These are phyloP conservation scores for Physcomitrellopsis africana DNA, from an alignment of 225 moss, liverwort and hornwort species.

Conservation along the genomic window DNA sequence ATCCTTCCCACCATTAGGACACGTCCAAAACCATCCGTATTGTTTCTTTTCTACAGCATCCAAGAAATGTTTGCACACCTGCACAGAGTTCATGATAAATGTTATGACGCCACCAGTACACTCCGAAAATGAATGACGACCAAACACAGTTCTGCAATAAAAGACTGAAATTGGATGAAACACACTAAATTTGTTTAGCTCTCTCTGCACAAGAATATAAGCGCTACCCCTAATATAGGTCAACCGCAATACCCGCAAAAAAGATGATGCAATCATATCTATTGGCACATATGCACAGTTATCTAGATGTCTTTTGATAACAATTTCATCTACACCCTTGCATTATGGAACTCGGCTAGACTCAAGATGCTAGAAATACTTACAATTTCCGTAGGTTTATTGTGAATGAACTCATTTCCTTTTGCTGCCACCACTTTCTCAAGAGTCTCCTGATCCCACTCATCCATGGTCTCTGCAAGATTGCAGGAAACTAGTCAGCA, in stretches of 20 bases:
- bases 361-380: neutral
- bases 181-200: too few relatives aligned
- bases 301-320: neutral
- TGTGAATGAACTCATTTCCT: slow-evolving; percentile 75
- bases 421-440: slow-evolving; percentile 91
- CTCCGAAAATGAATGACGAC: neutral
- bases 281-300: too few relatives aligned
- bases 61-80: slow-evolving; percentile 97
- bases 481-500: slow-evolving; percentile 23
- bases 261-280: too few relatives aligned
- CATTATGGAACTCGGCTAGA: too few relatives aligned
- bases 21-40: slow-evolving; percentile 99
- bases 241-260: too few relatives aligned
- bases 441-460: slow-evolving; percentile 96
- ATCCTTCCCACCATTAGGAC: slow-evolving; percentile 98
- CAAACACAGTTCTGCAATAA: neutral
- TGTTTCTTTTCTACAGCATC: slow-evolving; percentile 99
- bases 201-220: too few relatives aligned
- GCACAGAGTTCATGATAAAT: neutral
- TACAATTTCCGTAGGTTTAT: slow-evolving; percentile 98
- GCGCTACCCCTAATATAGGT: too few relatives aligned
- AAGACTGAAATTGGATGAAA: too few relatives aligned
- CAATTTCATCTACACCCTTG: neutral
- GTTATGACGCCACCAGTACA: neutral
- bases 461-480: slow-evolving; percentile 74